A percentile compares a stretch with the other conserved stretches of the same genome.
These are phyloP conservation scores for Kitagawia praeruptora DNA, from an alignment of 129 eudicot species.

Conservation along the genomic window DNA sequence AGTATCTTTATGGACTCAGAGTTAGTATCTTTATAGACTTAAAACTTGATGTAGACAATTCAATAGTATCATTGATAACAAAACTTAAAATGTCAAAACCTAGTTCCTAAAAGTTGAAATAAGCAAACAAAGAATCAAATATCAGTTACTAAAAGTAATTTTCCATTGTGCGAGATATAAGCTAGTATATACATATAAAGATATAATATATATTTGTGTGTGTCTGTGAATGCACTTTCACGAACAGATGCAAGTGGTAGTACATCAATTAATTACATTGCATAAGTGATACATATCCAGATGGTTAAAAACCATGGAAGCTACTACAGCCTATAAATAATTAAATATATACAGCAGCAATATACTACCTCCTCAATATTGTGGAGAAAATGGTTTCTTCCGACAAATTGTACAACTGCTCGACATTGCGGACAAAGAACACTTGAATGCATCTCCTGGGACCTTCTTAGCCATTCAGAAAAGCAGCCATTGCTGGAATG, in stretches of 20 bases:
- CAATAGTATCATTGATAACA: too few relatives aligned
- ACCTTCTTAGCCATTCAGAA: conserved; percentile 93
- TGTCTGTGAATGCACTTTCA: neutral
- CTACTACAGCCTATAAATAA: neutral
- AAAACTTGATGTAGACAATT: too few relatives aligned
- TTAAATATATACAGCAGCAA: neutral
- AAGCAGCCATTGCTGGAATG: conserved; percentile 84
- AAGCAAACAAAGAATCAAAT: too few relatives aligned
- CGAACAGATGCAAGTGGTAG: neutral
- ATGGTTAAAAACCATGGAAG: neutral
- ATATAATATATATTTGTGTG: neutral
- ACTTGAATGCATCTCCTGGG: conserved; percentile 53
- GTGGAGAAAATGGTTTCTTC: conserved; percentile 81
- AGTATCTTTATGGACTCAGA: too few relatives aligned
- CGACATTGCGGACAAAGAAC: conserved; percentile 93
- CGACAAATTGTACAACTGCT: conserved; percentile 77
- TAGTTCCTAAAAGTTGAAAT: too few relatives aligned
- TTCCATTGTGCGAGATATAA: too few relatives aligned
- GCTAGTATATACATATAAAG: neutral
- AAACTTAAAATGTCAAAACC: too few relatives aligned
- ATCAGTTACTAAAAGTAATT: too few relatives aligned
- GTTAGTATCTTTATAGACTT: too few relatives aligned
- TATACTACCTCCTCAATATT: conserved; percentile 69
- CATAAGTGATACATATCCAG: neutral
- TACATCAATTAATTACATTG: neutral